Percentiles rank a stretch among this genome's conserved stretches.
phyloP scores from a whole-genome alignment of 169 alveolate genomes.

The Cryptosporidium parvum region DNA sequence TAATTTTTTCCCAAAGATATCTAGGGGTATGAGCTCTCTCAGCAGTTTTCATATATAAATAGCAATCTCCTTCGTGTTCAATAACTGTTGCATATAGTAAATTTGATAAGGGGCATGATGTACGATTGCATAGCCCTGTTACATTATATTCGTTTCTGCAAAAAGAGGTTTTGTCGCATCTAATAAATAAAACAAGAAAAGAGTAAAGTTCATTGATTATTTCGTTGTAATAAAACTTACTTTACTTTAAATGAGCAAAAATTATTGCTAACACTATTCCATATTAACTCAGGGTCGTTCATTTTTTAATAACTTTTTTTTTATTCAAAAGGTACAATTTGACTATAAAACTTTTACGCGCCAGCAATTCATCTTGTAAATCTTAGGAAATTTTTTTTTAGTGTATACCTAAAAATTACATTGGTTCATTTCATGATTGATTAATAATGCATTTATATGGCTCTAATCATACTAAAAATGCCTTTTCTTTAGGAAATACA shows the following conservation, averaged over 20 bases:
- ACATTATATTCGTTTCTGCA: constrained; percentile 94
- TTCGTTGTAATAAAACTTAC: constrained; percentile 76
- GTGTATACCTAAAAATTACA: background rate
- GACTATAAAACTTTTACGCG: background rate
- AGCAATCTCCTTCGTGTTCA: constrained; percentile 95
- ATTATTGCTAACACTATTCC: constrained; percentile 50
- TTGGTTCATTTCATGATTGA: background rate
- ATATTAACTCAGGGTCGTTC: constrained; percentile 72
- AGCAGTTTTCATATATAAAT: constrained; percentile 95
- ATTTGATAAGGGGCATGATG: constrained; percentile 98
- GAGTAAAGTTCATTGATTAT: background rate
- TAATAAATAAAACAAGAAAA: constrained; percentile 31
- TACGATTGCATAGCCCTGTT: constrained; percentile 98
- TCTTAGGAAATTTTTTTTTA: background rate
- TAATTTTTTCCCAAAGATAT: constrained; percentile 95
- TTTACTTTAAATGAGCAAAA: constrained; percentile 88
- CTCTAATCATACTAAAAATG: background rate
- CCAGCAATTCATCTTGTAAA: background rate
- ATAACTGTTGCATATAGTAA: constrained; percentile 96
- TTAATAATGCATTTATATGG: background rate
- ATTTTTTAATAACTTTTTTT: constrained; percentile 13
- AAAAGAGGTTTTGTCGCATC: constrained; percentile 87
- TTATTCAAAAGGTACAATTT: background rate
- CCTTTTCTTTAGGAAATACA: background rate
- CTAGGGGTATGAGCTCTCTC: constrained; percentile 99